Percentiles rank a stretch among this genome's conserved stretches.
These are phyloP conservation scores for Exophiala oligosperma DNA, from an alignment of 2,329 filamentous ascomycete species.

Conservation along the genomic window DNA sequence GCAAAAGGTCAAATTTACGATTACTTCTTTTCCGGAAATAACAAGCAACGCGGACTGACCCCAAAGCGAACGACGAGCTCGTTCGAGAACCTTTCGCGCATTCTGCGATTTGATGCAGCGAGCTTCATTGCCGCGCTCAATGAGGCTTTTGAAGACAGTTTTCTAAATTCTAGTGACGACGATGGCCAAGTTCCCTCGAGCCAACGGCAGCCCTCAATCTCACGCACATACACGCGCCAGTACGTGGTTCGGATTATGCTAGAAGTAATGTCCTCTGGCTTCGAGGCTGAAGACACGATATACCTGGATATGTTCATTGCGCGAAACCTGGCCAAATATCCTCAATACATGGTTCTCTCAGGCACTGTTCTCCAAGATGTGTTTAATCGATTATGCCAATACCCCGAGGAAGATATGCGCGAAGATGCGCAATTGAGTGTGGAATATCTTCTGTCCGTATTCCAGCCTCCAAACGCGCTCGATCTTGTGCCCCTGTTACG, in stretches of 20 bases:
- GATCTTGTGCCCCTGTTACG: slow-evolving; percentile 75
- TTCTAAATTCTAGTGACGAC: slow-evolving; percentile 62
- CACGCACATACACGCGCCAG: slow-evolving; percentile 62
- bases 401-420: slow-evolving; percentile 74
- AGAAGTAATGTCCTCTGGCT: slow-evolving; percentile 81
- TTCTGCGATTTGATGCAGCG: slow-evolving; percentile 84
- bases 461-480: slow-evolving; percentile 81
- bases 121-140: slow-evolving; percentile 95
- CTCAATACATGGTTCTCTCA: slow-evolving; percentile 88
- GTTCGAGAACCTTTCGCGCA: slow-evolving; percentile 80
- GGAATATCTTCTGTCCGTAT: slow-evolving; percentile 90
- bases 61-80: slow-evolving; percentile 57
- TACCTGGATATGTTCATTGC: slow-evolving; percentile 99
- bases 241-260: slow-evolving; percentile 88
- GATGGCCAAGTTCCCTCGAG: slow-evolving; percentile 60
- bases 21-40: slow-evolving; percentile 84
- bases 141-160: slow-evolving; percentile 94
- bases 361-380: slow-evolving; percentile 82
- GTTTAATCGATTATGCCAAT: slow-evolving; percentile 78
- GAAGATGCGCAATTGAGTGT: slow-evolving; percentile 97
- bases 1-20: slow-evolving; percentile 90
- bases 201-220: slow-evolving; percentile 47
- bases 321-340: slow-evolving; percentile 92
- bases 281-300: slow-evolving; percentile 77
- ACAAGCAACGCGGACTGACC: slow-evolving; percentile 40